Conservation (phyloP, 2,329 filamentous ascomycete species). For the Calonectria montana region DNA sequence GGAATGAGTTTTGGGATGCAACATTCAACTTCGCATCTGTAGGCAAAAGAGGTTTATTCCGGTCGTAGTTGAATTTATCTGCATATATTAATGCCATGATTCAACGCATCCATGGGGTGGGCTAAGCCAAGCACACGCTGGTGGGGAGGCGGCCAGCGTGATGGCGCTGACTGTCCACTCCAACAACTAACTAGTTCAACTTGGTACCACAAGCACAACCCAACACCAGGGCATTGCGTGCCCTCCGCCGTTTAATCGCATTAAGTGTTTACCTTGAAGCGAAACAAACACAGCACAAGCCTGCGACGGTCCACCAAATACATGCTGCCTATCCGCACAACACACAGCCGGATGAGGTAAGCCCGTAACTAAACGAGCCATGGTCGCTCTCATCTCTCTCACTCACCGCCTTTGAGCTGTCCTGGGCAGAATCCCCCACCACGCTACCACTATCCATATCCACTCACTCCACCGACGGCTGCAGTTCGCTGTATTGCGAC, state of each 20-base stretch:
- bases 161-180: background rate
- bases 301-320: too few relatives aligned
- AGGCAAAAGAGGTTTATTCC: background rate
- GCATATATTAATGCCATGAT: background rate
- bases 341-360: background rate
- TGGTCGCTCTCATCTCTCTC: background rate
- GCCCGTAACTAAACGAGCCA: background rate
- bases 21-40: background rate
- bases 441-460: background rate
- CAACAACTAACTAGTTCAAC: background rate
- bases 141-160: background rate
- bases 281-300: background rate
- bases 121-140: background rate
- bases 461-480: slow-evolving; percentile 8
- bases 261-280: too few relatives aligned
- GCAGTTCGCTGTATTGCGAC: slow-evolving; percentile 18
- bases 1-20: background rate
- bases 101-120: background rate
- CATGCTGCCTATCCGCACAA: background rate
- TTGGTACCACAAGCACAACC: background rate
- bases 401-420: slow-evolving; percentile 23
- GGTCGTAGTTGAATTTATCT: background rate
- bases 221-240: background rate
- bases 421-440: slow-evolving; percentile 29
- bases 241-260: background rate